Evolutionary conservation across 805 yeast genomes (phyloP), one percentile per base, ranked within the genome.

Genomic region (Kockiozyma suomiensis): DNA sequence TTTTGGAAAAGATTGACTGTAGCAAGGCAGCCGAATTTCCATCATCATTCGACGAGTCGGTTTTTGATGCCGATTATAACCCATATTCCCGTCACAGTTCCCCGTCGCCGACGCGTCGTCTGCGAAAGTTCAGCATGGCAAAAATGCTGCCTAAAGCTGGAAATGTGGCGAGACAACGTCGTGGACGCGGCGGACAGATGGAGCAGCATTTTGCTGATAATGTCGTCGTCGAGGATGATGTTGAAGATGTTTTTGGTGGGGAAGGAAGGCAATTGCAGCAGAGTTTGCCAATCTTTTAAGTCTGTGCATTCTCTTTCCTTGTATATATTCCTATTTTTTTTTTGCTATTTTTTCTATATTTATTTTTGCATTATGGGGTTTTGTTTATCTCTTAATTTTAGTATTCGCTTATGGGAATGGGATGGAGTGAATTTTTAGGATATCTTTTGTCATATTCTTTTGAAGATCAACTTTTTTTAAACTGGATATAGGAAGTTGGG

Each of bases 141-240:
- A 55, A 55, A 54, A 55, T 55, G 49, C 28, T 55, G 5, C 58
- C 58, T 8, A 52, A 54, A n/a, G 43, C 58, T 3, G 58, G 58
- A 17, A 55, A 48, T 37, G 54, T 48, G 2, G 58, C 58, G 26
- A 45, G 58, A 3, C 58, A 55, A 23, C 53, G 58, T 13, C 51
- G 58, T 17, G 26, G 53, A 23, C 46, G 38, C 3, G 52, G 52
- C 1, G 10, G 6, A 10, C 33, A 6, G 33, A 6, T 7, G 33
- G 10, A 7, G 33, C 33, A 30, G 33, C 52, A 48, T 13, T 15
- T 47, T 23, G 46, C 26, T 17, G 46, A 15, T 4, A 23, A 50
- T 41, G 30, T 17, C 6, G 19, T n/a, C 17, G n/a, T 7, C n/a
- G 26, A 15, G 4, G 26, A 21, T 10, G 33, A 12, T 13, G 23